These are phyloP conservation scores for Trichothecium sympodiale DNA, from an alignment of 2,329 filamentous ascomycete species.

Conservation along the genomic window DNA sequence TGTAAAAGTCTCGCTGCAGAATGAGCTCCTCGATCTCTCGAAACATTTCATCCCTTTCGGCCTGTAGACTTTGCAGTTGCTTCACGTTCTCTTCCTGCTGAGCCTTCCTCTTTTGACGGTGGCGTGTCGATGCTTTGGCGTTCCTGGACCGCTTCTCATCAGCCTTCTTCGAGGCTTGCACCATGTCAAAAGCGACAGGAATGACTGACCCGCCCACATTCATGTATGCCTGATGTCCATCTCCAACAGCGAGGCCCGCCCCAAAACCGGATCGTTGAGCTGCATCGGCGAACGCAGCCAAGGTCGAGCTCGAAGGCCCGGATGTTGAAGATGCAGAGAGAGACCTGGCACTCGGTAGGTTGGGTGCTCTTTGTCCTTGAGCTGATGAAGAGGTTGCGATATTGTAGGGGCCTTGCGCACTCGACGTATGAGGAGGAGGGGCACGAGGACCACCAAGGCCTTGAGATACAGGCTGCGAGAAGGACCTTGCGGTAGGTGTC, in stretches of 20 bases:
- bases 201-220: conserved; percentile 29
- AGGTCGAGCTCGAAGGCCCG: background rate
- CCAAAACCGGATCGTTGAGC: conserved; percentile 18
- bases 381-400: no score
- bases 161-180: conserved; percentile 70
- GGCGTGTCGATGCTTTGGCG: conserved; percentile 74
- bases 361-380: no score
- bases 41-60: conserved; percentile 54
- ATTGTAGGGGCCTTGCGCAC: background rate
- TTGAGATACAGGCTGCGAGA: conserved; percentile 22
- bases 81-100: conserved; percentile 63
- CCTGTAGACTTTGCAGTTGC: conserved; percentile 58
- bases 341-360: background rate
- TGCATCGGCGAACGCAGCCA: conserved; percentile 18
- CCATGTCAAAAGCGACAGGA: conserved; percentile 62
- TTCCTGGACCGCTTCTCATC: conserved; percentile 81
- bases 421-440: conserved; percentile 11
- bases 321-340: conserved; percentile 3
- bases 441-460: conserved; percentile 12
- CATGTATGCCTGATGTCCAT: conserved; percentile 27
- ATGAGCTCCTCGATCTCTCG: conserved; percentile 39
- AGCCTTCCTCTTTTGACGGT: conserved; percentile 72
- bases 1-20: conserved; percentile 63
- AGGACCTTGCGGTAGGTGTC: conserved; percentile 18
- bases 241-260: conserved; percentile 14